These are phyloP conservation scores for Cyberlindnera amylophila DNA, from an alignment of 805 yeast genomes.

Conservation along the genomic window DNA sequence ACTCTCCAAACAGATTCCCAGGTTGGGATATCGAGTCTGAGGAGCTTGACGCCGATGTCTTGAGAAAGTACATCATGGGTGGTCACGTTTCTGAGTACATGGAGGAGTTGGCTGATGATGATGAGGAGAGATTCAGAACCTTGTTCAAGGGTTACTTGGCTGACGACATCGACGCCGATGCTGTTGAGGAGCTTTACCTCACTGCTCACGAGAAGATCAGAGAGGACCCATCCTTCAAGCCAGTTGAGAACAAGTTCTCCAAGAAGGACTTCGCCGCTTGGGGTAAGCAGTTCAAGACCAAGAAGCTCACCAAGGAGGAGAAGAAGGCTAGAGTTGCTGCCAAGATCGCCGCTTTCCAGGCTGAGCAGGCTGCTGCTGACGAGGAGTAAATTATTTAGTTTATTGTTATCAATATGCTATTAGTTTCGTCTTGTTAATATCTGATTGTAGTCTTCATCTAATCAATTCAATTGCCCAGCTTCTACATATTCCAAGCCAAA, in stretches of 20 bases:
- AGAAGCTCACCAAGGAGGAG: slow-evolving; percentile 87
- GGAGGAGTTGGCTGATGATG: slow-evolving; percentile 99
- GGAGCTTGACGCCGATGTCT: slow-evolving; percentile 95
- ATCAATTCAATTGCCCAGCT: no score
- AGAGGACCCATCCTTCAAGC: slow-evolving; percentile 89
- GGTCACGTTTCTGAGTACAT: slow-evolving; percentile 99
- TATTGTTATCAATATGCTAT: background rate
- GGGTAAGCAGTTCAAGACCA: slow-evolving; percentile 86
- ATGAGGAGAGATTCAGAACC: slow-evolving; percentile 98
- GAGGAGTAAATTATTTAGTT: slow-evolving; percentile 20
- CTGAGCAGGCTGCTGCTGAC: slow-evolving; percentile 16
- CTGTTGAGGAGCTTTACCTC: slow-evolving; percentile 90
- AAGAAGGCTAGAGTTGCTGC: slow-evolving; percentile 84
- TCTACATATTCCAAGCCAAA: no score
- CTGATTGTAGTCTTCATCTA: no score
- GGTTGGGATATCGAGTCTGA: slow-evolving; percentile 99
- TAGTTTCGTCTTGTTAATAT: background rate
- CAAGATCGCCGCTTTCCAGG: slow-evolving; percentile 90
- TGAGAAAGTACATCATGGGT: slow-evolving; percentile 99
- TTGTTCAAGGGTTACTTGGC: slow-evolving; percentile 95
- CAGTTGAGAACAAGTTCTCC: slow-evolving; percentile 88
- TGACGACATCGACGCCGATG: slow-evolving; percentile 96
- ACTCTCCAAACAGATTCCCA: slow-evolving; percentile 99
- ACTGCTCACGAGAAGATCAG: slow-evolving; percentile 95
- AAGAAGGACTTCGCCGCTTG: slow-evolving; percentile 98